Conservation (phyloP, 2,329 filamentous ascomycete genomes). For the Pestalotiopsis sp. region DNA sequence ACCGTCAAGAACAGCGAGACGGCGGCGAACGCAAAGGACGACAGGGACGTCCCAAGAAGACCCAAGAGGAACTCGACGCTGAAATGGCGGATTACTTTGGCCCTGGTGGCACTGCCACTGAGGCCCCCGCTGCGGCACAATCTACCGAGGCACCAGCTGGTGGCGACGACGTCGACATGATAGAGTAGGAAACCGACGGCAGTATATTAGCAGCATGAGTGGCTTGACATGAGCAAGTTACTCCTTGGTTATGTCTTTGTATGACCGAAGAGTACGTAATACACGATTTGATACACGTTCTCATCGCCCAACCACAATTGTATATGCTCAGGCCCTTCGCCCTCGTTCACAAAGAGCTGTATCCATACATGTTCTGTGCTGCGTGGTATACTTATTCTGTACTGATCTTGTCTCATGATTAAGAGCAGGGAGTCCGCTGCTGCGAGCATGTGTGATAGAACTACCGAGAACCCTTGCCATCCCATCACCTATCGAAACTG, state of each 20-base stretch:
- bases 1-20: constrained; percentile 35
- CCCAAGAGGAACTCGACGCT: constrained; percentile 89
- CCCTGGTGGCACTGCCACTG: constrained; percentile 40
- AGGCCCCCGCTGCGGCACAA: constrained; percentile 37
- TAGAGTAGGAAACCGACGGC: constrained; percentile 49
- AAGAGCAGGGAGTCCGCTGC: not conserved
- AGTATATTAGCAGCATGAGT: not conserved
- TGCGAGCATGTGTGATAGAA: not conserved
- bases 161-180: constrained; percentile 71
- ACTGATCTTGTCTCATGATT: not conserved
- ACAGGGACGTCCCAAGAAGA: constrained; percentile 74
- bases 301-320: not conserved
- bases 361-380: not conserved
- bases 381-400: not conserved
- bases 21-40: constrained; percentile 44
- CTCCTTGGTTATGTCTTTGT: not conserved
- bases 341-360: not conserved
- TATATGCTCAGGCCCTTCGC: not conserved
- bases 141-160: constrained; percentile 26
- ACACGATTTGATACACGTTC: not conserved
- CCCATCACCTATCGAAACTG: not conserved
- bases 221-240: not conserved
- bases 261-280: not conserved
- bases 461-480: not conserved
- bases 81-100: constrained; percentile 96